Evolutionary conservation across 2,329 filamentous ascomycete genomes (phyloP), one percentile per base, ranked within the genome.

Genomic region (Nigrospora oryzae): DNA sequence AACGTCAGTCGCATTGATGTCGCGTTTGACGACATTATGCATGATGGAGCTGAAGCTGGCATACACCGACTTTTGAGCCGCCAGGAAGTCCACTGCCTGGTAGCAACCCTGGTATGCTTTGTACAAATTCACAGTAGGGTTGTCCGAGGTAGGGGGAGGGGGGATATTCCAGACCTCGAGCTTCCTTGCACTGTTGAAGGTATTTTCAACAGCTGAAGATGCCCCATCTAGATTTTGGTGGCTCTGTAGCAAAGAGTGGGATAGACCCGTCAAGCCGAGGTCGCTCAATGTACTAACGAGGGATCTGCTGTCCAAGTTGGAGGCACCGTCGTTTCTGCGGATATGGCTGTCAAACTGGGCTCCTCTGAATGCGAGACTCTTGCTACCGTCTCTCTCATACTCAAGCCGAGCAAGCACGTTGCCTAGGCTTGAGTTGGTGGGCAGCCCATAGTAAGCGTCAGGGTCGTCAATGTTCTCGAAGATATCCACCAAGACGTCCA

Each of bases 381-480:
- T 95, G 42, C 83, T 73, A 0, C 90, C 90, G 53, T 95, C 84
- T 41, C 83, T 83, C 65, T 98, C 93, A 58, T 96, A 91, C 53
- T 95, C 89, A 5, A 97, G 74, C 11, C 87, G 83, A 42, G 84
- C 79, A 47, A 97, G 71, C 1, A 97, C 84, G 11, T 84, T 88
- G 14, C 77, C 72, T 14, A 98, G 67, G 46, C 82, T 89, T 7
- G 89, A 78, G 36, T 79, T 79, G 62, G 94, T 86, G 36, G 87
- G 79, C 8, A 96, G 75, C 4, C 93, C 94, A 59, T 98, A 98
- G 62, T 95, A 98, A 1, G 89, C 84, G 62, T 99, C 93, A 2
- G 90, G 91, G 56, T 99, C 94, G 58, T 96, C 90, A 39, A 98
- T 86, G 49, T 88, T 91, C 58, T 88, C 85, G 61, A 93, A 98